Conservation (phyloP, 805 yeast genomes). For the Wickerhamomyces rabaulensis region DNA sequence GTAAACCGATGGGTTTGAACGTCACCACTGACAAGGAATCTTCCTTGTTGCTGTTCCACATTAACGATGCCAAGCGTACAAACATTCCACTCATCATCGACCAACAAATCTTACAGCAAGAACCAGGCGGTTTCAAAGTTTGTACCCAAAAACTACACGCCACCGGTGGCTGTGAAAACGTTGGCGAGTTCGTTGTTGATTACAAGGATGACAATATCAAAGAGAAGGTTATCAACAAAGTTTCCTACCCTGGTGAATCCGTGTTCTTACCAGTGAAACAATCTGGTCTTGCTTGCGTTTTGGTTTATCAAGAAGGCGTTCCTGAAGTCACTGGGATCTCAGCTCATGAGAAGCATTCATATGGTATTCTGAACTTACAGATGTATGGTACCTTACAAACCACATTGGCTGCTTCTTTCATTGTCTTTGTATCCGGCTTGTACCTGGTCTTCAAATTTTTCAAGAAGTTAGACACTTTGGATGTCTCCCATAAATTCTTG, state of each 20-base stretch:
- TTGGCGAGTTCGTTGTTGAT: conserved; percentile 10
- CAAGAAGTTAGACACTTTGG: not conserved
- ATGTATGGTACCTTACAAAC: not conserved
- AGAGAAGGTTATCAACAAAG: conserved; percentile 2
- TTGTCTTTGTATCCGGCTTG: not conserved
- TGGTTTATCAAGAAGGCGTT: conserved; percentile 11
- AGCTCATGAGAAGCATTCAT: conserved; percentile 5
- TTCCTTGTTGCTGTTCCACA: conserved; percentile 8
- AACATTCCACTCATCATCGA: conserved; percentile 11
- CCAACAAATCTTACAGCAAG: conserved; percentile 2
- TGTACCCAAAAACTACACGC: conserved; percentile 10
- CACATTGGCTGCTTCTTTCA: not conserved
- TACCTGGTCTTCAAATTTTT: not conserved
- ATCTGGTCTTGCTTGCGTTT: conserved; percentile 8
- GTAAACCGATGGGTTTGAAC: conserved; percentile 15
- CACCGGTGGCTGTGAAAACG: conserved; percentile 6
- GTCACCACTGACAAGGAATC: not conserved
- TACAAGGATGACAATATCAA: conserved; percentile 1
- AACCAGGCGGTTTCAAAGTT: conserved; percentile 9
- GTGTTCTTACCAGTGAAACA: not conserved
- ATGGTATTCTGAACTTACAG: conserved; percentile 2
- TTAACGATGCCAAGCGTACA: conserved; percentile 5
- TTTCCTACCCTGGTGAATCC: not conserved
- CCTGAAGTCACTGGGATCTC: conserved; percentile 3
- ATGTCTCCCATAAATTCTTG: not conserved